Conservation (phyloP, 805 yeast species). For the Saccharomycopsis sp. region DNA sequence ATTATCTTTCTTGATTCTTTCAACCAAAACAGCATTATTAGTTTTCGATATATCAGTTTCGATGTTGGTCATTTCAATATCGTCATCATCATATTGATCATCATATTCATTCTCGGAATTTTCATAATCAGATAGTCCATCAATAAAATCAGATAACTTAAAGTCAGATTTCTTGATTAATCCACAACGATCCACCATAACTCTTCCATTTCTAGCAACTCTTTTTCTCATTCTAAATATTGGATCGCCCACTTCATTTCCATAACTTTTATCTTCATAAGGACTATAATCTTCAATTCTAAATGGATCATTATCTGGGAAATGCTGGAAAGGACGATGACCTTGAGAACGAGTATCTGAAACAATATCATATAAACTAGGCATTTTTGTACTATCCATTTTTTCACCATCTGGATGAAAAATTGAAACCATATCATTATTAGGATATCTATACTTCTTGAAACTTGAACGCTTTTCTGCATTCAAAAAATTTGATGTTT, state of each 20-base stretch:
- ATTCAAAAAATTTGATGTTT: constrained; percentile 46
- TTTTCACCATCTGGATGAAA: constrained; percentile 35
- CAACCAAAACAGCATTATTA: not conserved
- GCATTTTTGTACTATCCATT: constrained; percentile 26
- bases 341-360: constrained; percentile 19
- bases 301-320: not conserved
- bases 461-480: constrained; percentile 31
- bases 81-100: constrained; percentile 21
- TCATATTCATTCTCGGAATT: constrained; percentile 20
- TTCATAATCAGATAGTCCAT: constrained; percentile 30
- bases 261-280: constrained; percentile 19
- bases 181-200: constrained; percentile 67
- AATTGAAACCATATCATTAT: constrained; percentile 26
- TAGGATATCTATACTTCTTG: constrained; percentile 33
- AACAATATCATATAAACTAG: constrained; percentile 38
- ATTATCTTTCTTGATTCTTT: constrained; percentile 17
- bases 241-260: constrained; percentile 23
- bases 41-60: constrained; percentile 13
- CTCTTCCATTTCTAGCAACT: constrained; percentile 57
- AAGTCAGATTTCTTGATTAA: constrained; percentile 26
- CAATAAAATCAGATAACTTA: constrained; percentile 27
- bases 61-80: constrained; percentile 19
- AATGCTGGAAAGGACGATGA: not conserved
- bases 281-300: constrained; percentile 29
- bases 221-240: constrained; percentile 62